Percentiles rank a stretch among this genome's conserved stretches.
Conservation (phyloP, 1,284 basidiomycete species). For the Puccinia coronata region DNA sequence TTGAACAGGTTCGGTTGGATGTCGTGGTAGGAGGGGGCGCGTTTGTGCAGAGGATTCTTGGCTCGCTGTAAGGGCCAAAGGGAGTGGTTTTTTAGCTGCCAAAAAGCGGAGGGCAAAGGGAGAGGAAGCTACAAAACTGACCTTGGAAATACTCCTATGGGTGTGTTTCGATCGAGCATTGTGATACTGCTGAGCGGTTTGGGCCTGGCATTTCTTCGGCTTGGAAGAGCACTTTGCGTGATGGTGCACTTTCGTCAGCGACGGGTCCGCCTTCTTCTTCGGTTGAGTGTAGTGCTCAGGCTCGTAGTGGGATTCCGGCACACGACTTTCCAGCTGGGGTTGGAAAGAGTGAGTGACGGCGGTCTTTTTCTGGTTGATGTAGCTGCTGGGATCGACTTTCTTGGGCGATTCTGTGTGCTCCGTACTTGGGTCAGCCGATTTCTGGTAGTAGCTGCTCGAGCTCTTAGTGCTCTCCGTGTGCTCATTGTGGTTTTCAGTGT, state of each 20-base stretch:
- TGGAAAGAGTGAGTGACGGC: neutral
- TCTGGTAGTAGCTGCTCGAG: neutral
- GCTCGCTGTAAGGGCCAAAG: constrained; percentile 7
- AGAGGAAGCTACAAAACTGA: neutral
- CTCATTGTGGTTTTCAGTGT: neutral
- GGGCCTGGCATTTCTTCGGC: neutral
- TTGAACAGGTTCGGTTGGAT: constrained; percentile 5
- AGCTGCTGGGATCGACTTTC: neutral
- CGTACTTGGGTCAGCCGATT: neutral
- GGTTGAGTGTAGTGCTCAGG: neutral
- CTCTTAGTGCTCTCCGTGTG: neutral
- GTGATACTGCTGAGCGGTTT: neutral
- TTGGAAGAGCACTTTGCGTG: neutral
- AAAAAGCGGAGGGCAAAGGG: no score
- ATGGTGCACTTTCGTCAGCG: neutral
- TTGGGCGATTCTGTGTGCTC: neutral
- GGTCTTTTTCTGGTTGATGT: neutral
- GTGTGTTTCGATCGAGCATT: neutral
- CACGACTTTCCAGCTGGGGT: neutral
- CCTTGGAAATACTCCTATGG: constrained; percentile 5
- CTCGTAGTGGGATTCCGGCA: neutral
- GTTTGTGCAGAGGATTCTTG: neutral
- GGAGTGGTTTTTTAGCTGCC: no score
- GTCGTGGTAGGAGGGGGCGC: neutral
- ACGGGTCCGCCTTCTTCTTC: neutral